Percentiles rank a stretch among this genome's conserved stretches.
Conservation (phyloP, 2,329 filamentous ascomycete species). For the Phialocephala sp. region DNA sequence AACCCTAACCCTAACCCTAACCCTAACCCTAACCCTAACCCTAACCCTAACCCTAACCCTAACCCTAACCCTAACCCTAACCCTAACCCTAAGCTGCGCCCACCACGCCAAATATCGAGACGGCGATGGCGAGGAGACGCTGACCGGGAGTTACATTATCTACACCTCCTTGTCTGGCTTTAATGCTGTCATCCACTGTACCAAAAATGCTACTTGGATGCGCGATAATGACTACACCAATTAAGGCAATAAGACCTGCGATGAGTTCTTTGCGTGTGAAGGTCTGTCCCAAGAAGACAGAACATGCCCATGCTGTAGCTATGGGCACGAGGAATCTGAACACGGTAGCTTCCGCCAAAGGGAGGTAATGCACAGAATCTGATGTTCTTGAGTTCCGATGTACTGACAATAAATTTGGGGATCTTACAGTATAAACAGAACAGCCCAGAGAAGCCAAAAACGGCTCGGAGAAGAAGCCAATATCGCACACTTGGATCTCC, state of each 20-base stretch:
- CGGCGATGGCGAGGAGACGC: slow-evolving; percentile 66
- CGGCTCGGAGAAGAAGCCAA: slow-evolving; percentile 71
- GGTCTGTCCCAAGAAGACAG: slow-evolving; percentile 71
- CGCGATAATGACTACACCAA: slow-evolving; percentile 84
- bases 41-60: too few species aligned
- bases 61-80: too few species aligned
- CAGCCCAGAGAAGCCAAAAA: slow-evolving; percentile 77
- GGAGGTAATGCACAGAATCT: slow-evolving; percentile 68
- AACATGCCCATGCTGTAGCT: slow-evolving; percentile 82
- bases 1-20: too few species aligned
- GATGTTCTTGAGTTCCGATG: background rate
- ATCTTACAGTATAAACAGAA: slow-evolving; percentile 58
- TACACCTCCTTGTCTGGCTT: slow-evolving; percentile 18
- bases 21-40: too few species aligned
- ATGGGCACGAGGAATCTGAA: slow-evolving; percentile 86
- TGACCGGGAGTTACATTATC: slow-evolving; percentile 34
- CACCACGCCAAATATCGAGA: slow-evolving; percentile 77
- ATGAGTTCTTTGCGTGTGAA: slow-evolving; percentile 80
- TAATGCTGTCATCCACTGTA: slow-evolving; percentile 22
- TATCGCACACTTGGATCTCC: slow-evolving; percentile 69
- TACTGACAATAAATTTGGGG: background rate
- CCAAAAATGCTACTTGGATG: slow-evolving; percentile 51
- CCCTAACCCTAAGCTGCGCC: too few species aligned
- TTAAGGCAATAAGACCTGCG: slow-evolving; percentile 74
- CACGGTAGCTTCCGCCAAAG: slow-evolving; percentile 86